A percentile compares a stretch with the other conserved stretches of the same genome.
These are phyloP conservation scores for Linnemannia exigua DNA, from an alignment of 192 early-diverging fungal genomes.

Conservation along the genomic window DNA sequence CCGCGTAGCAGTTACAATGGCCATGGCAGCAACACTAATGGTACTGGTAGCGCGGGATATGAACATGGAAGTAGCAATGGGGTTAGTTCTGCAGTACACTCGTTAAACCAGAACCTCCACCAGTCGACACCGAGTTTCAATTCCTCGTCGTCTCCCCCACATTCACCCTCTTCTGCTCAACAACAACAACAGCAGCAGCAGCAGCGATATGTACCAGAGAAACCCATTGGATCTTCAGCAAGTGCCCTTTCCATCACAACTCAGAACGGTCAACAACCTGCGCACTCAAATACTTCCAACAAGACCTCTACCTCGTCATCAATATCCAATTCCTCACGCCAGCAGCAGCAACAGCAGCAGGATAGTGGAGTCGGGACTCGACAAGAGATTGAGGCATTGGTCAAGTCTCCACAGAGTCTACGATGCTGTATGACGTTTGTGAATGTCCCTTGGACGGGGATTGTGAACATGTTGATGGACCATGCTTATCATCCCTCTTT, in stretches of 20 bases:
- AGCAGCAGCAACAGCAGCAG: too few relatives aligned
- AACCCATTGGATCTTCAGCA: not conserved
- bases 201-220: not conserved
- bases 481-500: constrained; percentile 30
- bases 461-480: constrained; percentile 60
- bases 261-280: too few relatives aligned
- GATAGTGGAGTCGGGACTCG: constrained; percentile 55
- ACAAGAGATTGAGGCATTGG: constrained; percentile 49
- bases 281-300: too few relatives aligned
- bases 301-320: not conserved
- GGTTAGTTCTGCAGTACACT: not conserved
- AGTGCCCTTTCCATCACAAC: too few relatives aligned
- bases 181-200: not conserved
- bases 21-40: not conserved
- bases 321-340: not conserved
- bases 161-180: not conserved
- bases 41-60: not conserved
- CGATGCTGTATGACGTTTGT: constrained; percentile 93
- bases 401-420: constrained; percentile 77
- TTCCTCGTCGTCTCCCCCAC: not conserved
- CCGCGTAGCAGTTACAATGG: not conserved
- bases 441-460: constrained; percentile 92
- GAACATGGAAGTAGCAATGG: not conserved
- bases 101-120: constrained; percentile 1
- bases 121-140: constrained; percentile 7